Percentiles rank a stretch among this genome's conserved stretches.
Evolutionary conservation across 345 rosid species (phyloP).

Genomic region (Lepidium sativum): DNA sequence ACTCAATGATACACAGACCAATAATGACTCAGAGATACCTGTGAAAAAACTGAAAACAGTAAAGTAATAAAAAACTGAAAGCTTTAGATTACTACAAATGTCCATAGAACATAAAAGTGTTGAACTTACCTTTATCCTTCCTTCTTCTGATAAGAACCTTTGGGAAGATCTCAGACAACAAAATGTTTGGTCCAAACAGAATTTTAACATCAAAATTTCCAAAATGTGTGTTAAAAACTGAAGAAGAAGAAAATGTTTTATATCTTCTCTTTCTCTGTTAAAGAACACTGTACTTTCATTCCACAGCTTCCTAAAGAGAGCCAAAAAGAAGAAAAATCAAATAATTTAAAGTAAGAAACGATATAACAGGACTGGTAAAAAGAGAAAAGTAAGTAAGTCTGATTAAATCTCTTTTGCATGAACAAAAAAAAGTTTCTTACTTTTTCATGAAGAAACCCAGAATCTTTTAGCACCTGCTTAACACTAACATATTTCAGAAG

Average conservation of each 20-base stretch:
- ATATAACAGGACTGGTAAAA: slow-evolving; percentile 6
- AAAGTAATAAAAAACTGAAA: slow-evolving; percentile 7
- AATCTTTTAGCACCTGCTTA: slow-evolving; percentile 33
- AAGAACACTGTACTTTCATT: slow-evolving; percentile 25
- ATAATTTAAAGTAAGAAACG: background rate
- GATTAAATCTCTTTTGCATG: slow-evolving; percentile 42
- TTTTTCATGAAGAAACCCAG: slow-evolving; percentile 35
- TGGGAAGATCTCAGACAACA: slow-evolving; percentile 18
- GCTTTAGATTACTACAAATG: slow-evolving; percentile 25
- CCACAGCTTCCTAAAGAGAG: slow-evolving; percentile 17
- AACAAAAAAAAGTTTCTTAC: slow-evolving; percentile 29
- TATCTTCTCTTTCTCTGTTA: slow-evolving; percentile 21
- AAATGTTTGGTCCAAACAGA: background rate
- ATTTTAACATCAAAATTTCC: slow-evolving; percentile 16
- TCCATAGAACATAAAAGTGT: slow-evolving; percentile 13
- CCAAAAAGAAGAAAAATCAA: slow-evolving; percentile 13
- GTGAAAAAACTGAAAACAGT: slow-evolving; percentile 4
- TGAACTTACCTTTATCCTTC: slow-evolving; percentile 18
- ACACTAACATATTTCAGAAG: slow-evolving; percentile 27
- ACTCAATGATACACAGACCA: slow-evolving; percentile 23
- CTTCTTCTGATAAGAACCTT: too few relatives aligned
- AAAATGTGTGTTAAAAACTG: slow-evolving; percentile 13
- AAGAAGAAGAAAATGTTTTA: slow-evolving; percentile 9
- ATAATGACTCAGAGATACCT: slow-evolving; percentile 1
- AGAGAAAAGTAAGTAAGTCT: slow-evolving; percentile 26